Evolutionary conservation across 2,329 filamentous ascomycete genomes (phyloP).

Genomic region (Pestalotiopsis sp.): DNA sequence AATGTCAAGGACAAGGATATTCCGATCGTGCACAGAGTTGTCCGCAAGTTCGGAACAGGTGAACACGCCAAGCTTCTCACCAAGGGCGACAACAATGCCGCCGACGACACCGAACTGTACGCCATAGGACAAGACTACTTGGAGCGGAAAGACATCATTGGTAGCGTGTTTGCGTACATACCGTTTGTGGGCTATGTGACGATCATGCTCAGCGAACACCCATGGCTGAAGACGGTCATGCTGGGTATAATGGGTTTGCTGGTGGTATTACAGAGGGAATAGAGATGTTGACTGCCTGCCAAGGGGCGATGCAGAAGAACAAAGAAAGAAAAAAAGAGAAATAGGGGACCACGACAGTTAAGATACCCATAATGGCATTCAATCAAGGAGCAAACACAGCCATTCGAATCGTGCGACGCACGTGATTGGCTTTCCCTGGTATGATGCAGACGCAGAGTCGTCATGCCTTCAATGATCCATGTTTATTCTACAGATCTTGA

Average conservation of each 20-base stretch:
- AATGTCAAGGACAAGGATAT: constrained; percentile 94
- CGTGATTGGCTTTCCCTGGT: background rate
- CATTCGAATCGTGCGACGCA: background rate
- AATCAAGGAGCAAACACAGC: background rate
- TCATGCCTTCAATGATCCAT: no score
- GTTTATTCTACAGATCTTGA: background rate
- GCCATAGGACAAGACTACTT: constrained; percentile 86
- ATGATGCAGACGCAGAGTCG: no score
- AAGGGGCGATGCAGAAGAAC: background rate
- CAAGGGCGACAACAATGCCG: constrained; percentile 95
- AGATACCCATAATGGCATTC: background rate
- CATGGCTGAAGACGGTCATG: constrained; percentile 96
- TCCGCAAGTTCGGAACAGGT: constrained; percentile 71
- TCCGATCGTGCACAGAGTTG: constrained; percentile 92
- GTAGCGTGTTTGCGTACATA: constrained; percentile 88
- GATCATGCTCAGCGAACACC: constrained; percentile 91
- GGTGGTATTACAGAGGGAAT: constrained; percentile 92
- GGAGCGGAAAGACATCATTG: constrained; percentile 86
- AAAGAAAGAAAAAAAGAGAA: background rate
- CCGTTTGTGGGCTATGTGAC: constrained; percentile 97
- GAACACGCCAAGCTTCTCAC: constrained; percentile 77
- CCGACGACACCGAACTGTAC: constrained; percentile 90
- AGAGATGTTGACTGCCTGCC: constrained; percentile 19
- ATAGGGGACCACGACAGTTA: background rate
- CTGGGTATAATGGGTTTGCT: constrained; percentile 92